Conservation (phyloP, 176 grass and related monocot genomes). For the Bolboschoenus planiculmis region DNA sequence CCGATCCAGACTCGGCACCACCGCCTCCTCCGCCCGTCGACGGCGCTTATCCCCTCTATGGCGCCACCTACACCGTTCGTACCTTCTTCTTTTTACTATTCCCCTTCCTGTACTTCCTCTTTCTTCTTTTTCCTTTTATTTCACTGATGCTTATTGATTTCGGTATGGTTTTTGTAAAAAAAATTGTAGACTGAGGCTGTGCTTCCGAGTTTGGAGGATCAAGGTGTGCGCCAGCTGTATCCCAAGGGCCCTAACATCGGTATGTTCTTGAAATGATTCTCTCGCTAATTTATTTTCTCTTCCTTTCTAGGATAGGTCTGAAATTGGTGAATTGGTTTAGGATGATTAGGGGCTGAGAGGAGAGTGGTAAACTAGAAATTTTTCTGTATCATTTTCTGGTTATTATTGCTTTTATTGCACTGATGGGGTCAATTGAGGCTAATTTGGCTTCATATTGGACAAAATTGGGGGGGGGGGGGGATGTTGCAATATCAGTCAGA, state of each 20-base stretch:
- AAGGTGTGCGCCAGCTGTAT: conserved; percentile 79
- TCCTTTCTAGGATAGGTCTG: background rate
- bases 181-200: conserved; percentile 53
- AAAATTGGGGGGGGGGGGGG: background rate
- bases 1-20: conserved; percentile 55
- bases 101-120: background rate
- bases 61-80: conserved; percentile 58
- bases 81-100: background rate
- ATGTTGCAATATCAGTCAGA: background rate
- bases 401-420: background rate
- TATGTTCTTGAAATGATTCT: conserved; percentile 14
- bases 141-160: background rate
- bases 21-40: conserved; percentile 54
- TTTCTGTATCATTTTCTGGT: background rate
- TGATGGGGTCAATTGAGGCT: background rate
- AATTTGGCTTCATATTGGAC: background rate
- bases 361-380: background rate
- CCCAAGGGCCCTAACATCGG: conserved; percentile 54
- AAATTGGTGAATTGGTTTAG: background rate
- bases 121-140: background rate
- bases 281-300: background rate
- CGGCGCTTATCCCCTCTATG: conserved; percentile 46
- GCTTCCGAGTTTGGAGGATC: conserved; percentile 79
- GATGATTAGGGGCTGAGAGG: background rate
- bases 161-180: background rate